A percentile compares a stretch with the other conserved stretches of the same genome.
phyloP scores from a whole-genome alignment of 148 eudicot genomes.

The Chenopodium quinoa region DNA sequence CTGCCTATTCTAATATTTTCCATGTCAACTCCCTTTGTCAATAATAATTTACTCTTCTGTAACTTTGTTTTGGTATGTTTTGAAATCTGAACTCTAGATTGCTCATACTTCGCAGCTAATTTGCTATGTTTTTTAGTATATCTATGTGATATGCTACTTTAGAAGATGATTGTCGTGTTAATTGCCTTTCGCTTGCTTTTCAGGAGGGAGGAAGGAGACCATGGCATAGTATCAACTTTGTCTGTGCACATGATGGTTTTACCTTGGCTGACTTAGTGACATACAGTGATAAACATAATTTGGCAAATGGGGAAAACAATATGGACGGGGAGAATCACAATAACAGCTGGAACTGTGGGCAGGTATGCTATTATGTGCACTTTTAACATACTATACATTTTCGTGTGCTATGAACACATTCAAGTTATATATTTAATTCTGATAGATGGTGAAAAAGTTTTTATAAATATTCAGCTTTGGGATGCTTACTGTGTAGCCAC shows the following conservation, averaged over 20 bases:
- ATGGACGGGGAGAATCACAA: constrained; percentile 97
- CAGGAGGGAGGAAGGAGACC: constrained; percentile 97
- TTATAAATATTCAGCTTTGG: not conserved
- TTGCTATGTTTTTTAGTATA: no score
- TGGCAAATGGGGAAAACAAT: constrained; percentile 97
- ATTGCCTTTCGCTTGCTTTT: not conserved
- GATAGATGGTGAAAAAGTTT: not conserved
- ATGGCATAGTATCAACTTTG: constrained; percentile 93
- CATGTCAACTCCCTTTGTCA: not conserved
- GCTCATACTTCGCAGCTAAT: not conserved
- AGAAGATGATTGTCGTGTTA: not conserved
- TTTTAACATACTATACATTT: not conserved
- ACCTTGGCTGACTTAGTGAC: constrained; percentile 89
- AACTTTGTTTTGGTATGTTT: not conserved
- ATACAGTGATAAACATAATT: constrained; percentile 81
- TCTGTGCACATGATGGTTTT: constrained; percentile 97
- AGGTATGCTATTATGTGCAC: constrained; percentile 43
- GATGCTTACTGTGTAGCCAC: not conserved
- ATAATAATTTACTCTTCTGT: not conserved
- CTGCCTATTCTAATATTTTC: not conserved
- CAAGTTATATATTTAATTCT: not conserved
- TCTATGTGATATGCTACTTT: not conserved
- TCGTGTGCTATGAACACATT: not conserved
- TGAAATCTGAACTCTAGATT: not conserved
- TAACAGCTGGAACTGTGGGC: constrained; percentile 97